Evolutionary conservation across 2,329 filamentous ascomycete species (phyloP).

Genomic region (Exophiala spinifera): DNA sequence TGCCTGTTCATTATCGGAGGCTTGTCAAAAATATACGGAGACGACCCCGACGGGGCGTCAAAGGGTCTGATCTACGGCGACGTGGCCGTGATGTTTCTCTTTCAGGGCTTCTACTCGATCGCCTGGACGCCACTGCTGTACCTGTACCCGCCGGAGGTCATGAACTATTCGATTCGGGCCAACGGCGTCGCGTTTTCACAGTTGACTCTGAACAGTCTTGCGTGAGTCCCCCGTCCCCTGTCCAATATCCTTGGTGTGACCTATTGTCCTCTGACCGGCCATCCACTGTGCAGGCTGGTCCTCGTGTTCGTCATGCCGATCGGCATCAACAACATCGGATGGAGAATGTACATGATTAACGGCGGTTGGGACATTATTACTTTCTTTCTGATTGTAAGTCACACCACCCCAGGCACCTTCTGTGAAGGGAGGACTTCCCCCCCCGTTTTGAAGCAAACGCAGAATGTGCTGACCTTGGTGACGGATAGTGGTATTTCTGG

Average conservation of each 20-base stretch:
- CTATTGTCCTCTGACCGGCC: too few species aligned
- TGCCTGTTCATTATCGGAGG: slow-evolving; percentile 39
- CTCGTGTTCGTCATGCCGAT: slow-evolving; percentile 44
- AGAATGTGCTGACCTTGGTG: not conserved
- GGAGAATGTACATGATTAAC: slow-evolving; percentile 50
- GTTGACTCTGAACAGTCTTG: not conserved
- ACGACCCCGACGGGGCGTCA: slow-evolving; percentile 20
- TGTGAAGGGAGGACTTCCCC: too few species aligned
- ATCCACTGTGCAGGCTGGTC: slow-evolving; percentile 31
- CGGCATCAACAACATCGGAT: slow-evolving; percentile 42
- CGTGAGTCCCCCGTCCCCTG: not conserved
- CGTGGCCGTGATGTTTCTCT: slow-evolving; percentile 52
- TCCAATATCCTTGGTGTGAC: not conserved
- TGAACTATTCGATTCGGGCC: slow-evolving; percentile 49
- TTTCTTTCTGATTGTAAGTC: slow-evolving; percentile 35
- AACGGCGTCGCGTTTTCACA: not conserved
- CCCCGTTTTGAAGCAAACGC: not conserved
- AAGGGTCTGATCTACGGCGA: slow-evolving; percentile 41
- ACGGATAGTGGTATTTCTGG: slow-evolving; percentile 9
- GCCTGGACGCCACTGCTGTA: slow-evolving; percentile 50
- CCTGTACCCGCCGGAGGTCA: slow-evolving; percentile 50
- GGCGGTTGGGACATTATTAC: slow-evolving; percentile 44
- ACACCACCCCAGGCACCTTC: not conserved
- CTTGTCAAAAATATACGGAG: slow-evolving; percentile 41
- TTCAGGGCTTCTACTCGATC: slow-evolving; percentile 50